Evolutionary conservation across 352 stramenopile species (phyloP), one percentile per base, ranked within the genome.

Genomic region (Phytophthora pluvialis): DNA sequence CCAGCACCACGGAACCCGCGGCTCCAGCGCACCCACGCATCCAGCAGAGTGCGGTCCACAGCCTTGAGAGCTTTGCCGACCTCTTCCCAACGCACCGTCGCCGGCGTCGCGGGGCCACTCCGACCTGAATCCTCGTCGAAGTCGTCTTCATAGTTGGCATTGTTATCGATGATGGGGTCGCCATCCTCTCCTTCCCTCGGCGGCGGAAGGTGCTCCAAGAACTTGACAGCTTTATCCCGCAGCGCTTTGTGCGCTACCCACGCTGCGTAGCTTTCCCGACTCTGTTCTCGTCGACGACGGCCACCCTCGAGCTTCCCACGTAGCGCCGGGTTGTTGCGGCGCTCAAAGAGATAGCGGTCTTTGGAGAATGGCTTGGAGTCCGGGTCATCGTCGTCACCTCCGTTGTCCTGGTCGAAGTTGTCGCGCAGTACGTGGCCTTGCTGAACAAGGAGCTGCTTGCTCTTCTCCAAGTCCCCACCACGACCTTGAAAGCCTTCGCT

Each of bases 31-130:
- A 90, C 76, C 88, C 89, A 98, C 10, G 86, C 78, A 12, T 88
- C 77, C 25, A 97, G 60, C 10, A 98, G 67, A n/a, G 69, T 76
- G 0, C 79, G 83, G 60, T 98, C 92, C 8, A 98, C 78, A 12
- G 81, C 83, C 55, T 98, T 98, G 18, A 98, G 78, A 11, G 90
- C 89, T 38, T 92, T 88, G 2, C 91, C 92, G 4, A 97, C 83
- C 61, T 97, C 76, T 50, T 91, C 69, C 83, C 83, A 93, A 25
- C 78, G 74, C 59, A 89, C 81, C 0, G 66, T 71, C 10, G 70
- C 70, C 4, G 59, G 67, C 13, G 74, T 75, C 15, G 67, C 46
- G 42, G 60, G 31, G 1, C 58, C 68, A 45, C 29, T 45, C 15
- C 33, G 33, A 53, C 58, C 47, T 32, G 50, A 69, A 29, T 78